phyloP scores from a whole-genome alignment of 345 rosid species.

The Erucastrum elatum region DNA sequence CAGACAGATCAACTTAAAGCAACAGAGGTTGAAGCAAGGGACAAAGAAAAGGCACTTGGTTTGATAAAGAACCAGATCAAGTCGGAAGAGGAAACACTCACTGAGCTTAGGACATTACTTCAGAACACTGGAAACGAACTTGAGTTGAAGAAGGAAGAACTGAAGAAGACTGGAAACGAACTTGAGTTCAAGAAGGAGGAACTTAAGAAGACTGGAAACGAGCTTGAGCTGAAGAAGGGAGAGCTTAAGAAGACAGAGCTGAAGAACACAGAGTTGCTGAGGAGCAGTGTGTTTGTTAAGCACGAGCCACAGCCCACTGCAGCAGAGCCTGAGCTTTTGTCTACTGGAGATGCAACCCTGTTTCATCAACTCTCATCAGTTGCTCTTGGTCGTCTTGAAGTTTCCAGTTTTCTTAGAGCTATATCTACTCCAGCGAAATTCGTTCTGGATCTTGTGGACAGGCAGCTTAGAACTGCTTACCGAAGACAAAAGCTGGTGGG shows the following conservation, averaged over 20 bases:
- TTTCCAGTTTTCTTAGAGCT: neutral
- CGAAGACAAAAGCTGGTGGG: neutral
- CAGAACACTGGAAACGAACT: no score
- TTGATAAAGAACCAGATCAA: conserved; percentile 1
- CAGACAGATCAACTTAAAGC: neutral
- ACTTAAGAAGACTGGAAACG: neutral
- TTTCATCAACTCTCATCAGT: neutral
- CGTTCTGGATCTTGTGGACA: conserved; percentile 2
- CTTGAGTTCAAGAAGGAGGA: neutral
- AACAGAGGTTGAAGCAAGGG: neutral
- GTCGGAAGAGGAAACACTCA: conserved; percentile 4
- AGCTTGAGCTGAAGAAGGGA: no score
- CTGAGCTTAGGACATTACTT: neutral
- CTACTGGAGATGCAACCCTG: neutral
- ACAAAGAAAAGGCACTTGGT: conserved; percentile 6
- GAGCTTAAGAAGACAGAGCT: neutral
- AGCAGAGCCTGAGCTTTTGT: neutral
- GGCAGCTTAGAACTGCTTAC: neutral
- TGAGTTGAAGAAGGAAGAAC: no score
- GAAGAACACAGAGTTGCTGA: conserved; percentile 12
- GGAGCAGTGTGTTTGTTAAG: conserved; percentile 13
- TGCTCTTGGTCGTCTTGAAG: neutral
- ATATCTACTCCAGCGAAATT: neutral
- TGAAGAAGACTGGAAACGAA: no score
- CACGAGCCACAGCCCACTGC: neutral